Evolutionary conservation across 805 yeast genomes (phyloP), one percentile per base, ranked within the genome.

Genomic region (Barnettozyma vustinii): DNA sequence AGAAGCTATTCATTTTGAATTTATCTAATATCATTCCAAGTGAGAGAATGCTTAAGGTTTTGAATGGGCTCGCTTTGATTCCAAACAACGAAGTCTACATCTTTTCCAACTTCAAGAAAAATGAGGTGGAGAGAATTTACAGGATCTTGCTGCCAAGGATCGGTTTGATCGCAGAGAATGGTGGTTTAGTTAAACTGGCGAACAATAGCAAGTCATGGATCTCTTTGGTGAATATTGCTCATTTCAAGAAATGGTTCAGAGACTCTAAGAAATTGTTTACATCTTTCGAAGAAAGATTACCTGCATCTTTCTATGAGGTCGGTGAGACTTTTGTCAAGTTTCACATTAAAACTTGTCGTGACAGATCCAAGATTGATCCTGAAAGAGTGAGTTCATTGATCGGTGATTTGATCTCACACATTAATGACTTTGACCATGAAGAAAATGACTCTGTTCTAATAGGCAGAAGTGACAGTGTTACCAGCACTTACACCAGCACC

Each of bases 121-220:
- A 73, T 1, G 87, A 83, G 39, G 67, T 91, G 60, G 87, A 84
- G 52, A 73, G 87, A 47, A 68, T 80, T 46, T 90, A 83, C 67
- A 73, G 84, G 18, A 76, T 88, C 55, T 42, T 52, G 19, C 75
- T 81, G 4, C 79, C 84, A 1, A 79, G 79, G 37, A 60, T 91
- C 27, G 97, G 97, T 0, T 70, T 92, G 46, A 81, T 92, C 53
- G 96, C 97, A 1, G 98, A 91, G 65, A 83, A 84, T 61, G 98
- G 98, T 35, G 95, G 89, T 0, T 88, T 77, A 58, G 74, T 92
- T 32, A 82, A 77, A 62, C 59, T 80, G 18, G 75, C 76, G 15
- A 74, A 77, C 19, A 59, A 63, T 55, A 70, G 25, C 65, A 66
- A 39, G 5, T 21, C 50, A 5, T 59, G 63, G 63, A 35, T 56